Percentiles rank a stretch among this genome's conserved stretches.
phyloP scores from a whole-genome alignment of 148 eudicot genomes.

The Diospyros kaki region DNA sequence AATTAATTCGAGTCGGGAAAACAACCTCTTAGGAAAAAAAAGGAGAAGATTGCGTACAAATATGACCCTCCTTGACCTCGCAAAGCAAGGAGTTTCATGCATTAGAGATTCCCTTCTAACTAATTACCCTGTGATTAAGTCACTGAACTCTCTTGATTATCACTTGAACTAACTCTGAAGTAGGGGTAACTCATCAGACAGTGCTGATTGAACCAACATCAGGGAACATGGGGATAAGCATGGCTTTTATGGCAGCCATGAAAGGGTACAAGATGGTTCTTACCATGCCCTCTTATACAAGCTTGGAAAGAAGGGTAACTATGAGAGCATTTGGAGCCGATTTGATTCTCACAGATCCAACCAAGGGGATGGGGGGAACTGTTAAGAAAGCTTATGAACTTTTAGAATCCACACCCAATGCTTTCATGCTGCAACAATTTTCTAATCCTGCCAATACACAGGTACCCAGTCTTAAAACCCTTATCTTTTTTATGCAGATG shows the following conservation, averaged over 20 bases:
- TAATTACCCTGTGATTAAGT: too few relatives aligned
- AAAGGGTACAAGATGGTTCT: slow-evolving; percentile 92
- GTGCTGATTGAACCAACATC: slow-evolving; percentile 96
- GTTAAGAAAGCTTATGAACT: slow-evolving; percentile 86
- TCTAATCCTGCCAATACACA: slow-evolving; percentile 81
- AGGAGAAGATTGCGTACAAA: too few relatives aligned
- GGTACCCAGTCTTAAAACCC: slow-evolving; percentile 24
- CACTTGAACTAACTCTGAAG: too few relatives aligned
- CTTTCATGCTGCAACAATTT: slow-evolving; percentile 93
- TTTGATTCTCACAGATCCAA: slow-evolving; percentile 78
- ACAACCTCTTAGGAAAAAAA: too few relatives aligned
- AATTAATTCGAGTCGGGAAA: too few relatives aligned
- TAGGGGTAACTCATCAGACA: slow-evolving; percentile 31
- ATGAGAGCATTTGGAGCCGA: slow-evolving; percentile 97
- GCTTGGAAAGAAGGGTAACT: slow-evolving; percentile 83
- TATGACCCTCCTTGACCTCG: too few relatives aligned
- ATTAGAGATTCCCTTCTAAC: too few relatives aligned
- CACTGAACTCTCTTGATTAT: too few relatives aligned
- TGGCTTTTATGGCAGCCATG: slow-evolving; percentile 97
- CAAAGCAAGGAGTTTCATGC: too few relatives aligned
- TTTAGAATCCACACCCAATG: slow-evolving; percentile 65
- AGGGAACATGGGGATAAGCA: slow-evolving; percentile 97
- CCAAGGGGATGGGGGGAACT: slow-evolving; percentile 95
- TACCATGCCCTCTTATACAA: slow-evolving; percentile 97
- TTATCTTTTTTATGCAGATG: too few relatives aligned